These are phyloP conservation scores for Calonectria pauciramosa DNA, from an alignment of 2,329 filamentous ascomycete species.

Conservation along the genomic window DNA sequence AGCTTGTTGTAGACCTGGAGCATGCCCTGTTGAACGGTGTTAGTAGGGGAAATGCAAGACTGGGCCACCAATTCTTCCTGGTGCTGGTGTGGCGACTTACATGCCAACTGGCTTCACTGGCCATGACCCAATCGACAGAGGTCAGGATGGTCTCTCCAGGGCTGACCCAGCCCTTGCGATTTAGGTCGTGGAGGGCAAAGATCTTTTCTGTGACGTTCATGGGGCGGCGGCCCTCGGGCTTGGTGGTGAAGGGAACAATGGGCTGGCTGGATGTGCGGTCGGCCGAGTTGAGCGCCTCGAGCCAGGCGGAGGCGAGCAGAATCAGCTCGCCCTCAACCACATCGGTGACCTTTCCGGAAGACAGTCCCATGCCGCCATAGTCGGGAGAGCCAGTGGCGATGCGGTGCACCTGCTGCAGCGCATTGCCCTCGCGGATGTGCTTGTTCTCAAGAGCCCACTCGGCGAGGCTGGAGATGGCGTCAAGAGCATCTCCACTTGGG, in stretches of 20 bases:
- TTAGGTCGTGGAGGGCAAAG: constrained; percentile 58
- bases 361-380: constrained; percentile 9
- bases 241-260: constrained; percentile 1
- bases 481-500: background rate
- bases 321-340: constrained; percentile 5
- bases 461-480: constrained; percentile 1
- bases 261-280: constrained; percentile 9
- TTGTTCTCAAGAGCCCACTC: constrained; percentile 7
- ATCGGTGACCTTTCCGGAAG: background rate
- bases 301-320: constrained; percentile 5
- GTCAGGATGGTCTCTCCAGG: constrained; percentile 58
- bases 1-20: constrained; percentile 55
- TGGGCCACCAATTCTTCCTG: background rate
- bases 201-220: constrained; percentile 63
- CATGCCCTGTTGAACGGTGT: constrained; percentile 50
- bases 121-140: constrained; percentile 61
- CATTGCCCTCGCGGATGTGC: constrained; percentile 11
- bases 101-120: constrained; percentile 58
- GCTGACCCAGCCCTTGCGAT: constrained; percentile 48
- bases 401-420: constrained; percentile 11
- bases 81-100: constrained; percentile 18
- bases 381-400: constrained; percentile 1
- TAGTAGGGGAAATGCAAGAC: background rate
- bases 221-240: constrained; percentile 32
- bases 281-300: constrained; percentile 13